These are phyloP conservation scores for Diaporthe velutina DNA, from an alignment of 2,329 filamentous ascomycete genomes.

Conservation along the genomic window DNA sequence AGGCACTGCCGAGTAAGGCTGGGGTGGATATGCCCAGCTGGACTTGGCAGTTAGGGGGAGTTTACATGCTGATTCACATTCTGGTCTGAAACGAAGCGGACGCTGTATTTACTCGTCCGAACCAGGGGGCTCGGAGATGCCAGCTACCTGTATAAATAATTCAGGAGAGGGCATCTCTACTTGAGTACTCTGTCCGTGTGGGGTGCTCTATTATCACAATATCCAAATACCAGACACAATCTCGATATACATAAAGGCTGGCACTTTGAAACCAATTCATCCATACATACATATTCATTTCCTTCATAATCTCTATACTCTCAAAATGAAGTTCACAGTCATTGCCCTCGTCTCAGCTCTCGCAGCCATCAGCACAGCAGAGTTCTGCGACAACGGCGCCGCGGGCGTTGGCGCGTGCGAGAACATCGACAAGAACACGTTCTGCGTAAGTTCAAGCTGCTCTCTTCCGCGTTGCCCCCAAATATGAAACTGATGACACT, in stretches of 20 bases:
- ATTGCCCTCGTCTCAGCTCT: not conserved
- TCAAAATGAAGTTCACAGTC: not conserved
- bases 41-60: not conserved
- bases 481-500: not conserved
- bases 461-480: no score
- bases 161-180: no score
- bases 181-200: fast-evolving
- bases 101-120: no score
- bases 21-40: not conserved
- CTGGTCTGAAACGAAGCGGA: not conserved
- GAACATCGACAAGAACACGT: not conserved
- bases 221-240: not conserved
- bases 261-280: not conserved
- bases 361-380: not conserved
- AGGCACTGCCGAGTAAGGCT: not conserved
- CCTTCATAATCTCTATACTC: not conserved
- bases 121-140: no score
- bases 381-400: not conserved
- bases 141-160: not conserved
- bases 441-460: not conserved
- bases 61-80: not conserved
- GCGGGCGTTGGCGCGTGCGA: not conserved
- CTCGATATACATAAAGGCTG: not conserved
- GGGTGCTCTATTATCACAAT: not conserved
- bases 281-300: not conserved